Evolutionary conservation across 75 land plant genomes (phyloP).

Genomic region (Sequoiadendron giganteum): DNA sequence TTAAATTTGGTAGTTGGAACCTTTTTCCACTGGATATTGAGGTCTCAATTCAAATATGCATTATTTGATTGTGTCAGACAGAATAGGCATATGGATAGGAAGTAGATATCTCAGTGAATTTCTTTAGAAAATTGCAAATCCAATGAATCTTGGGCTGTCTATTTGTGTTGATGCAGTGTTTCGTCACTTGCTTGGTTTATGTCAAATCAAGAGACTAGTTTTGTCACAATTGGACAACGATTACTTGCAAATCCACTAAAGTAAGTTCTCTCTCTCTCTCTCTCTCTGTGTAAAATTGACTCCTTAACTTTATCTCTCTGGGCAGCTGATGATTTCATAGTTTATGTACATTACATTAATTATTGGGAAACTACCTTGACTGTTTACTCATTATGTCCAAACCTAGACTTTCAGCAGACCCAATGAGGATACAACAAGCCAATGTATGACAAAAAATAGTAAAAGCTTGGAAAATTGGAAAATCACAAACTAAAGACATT

Average conservation of each 20-base stretch:
- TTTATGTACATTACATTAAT: too few species aligned
- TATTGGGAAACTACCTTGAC: background rate
- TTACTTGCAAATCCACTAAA: slow-evolving; percentile 88
- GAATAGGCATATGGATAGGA: background rate
- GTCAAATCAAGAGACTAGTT: slow-evolving; percentile 99
- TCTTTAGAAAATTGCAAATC: background rate
- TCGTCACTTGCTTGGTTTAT: slow-evolving; percentile 99
- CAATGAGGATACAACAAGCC: too few species aligned
- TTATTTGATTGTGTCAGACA: background rate
- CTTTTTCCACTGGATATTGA: background rate
- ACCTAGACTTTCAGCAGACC: too few species aligned
- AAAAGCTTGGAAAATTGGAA: background rate
- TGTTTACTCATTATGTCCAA: background rate
- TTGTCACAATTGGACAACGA: slow-evolving; percentile 96
- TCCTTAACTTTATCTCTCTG: background rate
- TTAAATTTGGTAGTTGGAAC: background rate
- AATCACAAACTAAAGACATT: background rate
- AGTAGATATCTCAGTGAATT: background rate
- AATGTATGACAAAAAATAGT: too few species aligned
- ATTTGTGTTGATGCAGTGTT: slow-evolving; percentile 60
- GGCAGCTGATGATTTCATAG: background rate
- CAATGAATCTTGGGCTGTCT: background rate
- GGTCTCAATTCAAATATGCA: background rate
- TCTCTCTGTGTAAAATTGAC: background rate
- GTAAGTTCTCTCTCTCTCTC: slow-evolving; percentile 28